Base-by-base conservation (phyloP, 1,139 yeast genomes). In the Hyphopichia fennica region DNA sequence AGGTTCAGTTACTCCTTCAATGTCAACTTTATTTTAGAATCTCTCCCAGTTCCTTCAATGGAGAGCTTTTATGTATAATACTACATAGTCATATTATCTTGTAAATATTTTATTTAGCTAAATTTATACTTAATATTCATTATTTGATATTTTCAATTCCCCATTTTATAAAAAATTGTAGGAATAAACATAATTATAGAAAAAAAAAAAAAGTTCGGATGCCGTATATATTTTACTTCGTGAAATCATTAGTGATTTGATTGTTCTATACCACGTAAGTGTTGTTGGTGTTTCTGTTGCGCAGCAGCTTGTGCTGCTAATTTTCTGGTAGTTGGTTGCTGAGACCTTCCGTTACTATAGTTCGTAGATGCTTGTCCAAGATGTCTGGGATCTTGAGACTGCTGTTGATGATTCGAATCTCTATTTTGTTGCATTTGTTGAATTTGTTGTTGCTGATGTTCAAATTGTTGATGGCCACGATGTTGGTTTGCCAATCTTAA, bases 241-340 rank as follows among this genome's bases (percentile, higher is more conserved):
- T n/a, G n/a, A n/a, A n/a, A n/a, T n/a, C n/a, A n/a, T n/a, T n/a
- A n/a, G n/a, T n/a, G n/a, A n/a, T n/a, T n/a, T n/a, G n/a, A 9
- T n/a, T 25, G 11, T 25, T 25, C 28, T 11, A 25, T 10, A 25
- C 28, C 28, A 7, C 28, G 31, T 28, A 14, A 15, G 4, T 28
- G 31, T 14, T 28, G 13, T 32, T 23, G 39, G 25, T 23, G 37
- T 25, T 37, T 36, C 39, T 37, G 49, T 39, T 45, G 51, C 13
- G 44, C 43, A 28, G 49, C 45, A 8, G 52, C 58, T 33, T 52
- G 53, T 9, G 57, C 54, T 18, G 57, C 68, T 37, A 69, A 49
- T 46, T 70, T 68, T 42, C 75, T 53, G 1, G 75, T 66, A 10
- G 68, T 64, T 3, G 75, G 73, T 0, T 65, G 51, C 38, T 57